Evolutionary conservation across 2,329 filamentous ascomycete species (phyloP), one percentile per base, ranked within the genome.

Genomic region (Nothomitra cinnamomea): DNA sequence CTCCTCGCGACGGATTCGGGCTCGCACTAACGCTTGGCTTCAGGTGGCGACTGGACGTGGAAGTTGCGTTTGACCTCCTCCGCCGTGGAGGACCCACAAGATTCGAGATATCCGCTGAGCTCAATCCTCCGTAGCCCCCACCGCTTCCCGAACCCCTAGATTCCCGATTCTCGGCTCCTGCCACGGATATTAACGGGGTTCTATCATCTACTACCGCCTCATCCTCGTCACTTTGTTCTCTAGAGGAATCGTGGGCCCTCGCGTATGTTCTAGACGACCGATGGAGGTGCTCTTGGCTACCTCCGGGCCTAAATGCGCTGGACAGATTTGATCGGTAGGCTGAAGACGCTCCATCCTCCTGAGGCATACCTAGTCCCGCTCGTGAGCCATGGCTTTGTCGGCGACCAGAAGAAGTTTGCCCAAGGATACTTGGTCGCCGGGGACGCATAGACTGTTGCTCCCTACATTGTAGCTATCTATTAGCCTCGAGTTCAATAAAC

Each of bases 371-470:
- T 54, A 57, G 45, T 62, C 51, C 64, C 57, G 57, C 68, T 59
- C 59, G 67, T 58, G 55, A 62, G 62, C 55, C 65, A 57, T 57
- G 68, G 64, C 22, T 59, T 66, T 56, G 72, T 70, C 32, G 71
- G 71, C 19, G 78, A 79, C 38, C 77, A 65, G 62, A 62, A 5
- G 61, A 54, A 24, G 56, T 63, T 3, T 67, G 67, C 22, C 61
- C 60, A 41, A 67, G 61, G 28, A 69, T 66, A 58, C 71, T 73
- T 19, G 73, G 71, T 59, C 84, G 76, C 58, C 85, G 75, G 43
- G 81, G 72, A 51, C 83, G 77, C 69, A 86, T 75, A 57, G 70
- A 69, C 47, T 73, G 75, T 58, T 83, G 80, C 51, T 77, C 72
- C 60, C 78, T 80, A 56, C 57, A 19, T n/a, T 19, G 21, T 32